These are phyloP conservation scores for Trichomonascaceae sp. DNA, from an alignment of 1,139 yeast genomes.

Conservation along the genomic window DNA sequence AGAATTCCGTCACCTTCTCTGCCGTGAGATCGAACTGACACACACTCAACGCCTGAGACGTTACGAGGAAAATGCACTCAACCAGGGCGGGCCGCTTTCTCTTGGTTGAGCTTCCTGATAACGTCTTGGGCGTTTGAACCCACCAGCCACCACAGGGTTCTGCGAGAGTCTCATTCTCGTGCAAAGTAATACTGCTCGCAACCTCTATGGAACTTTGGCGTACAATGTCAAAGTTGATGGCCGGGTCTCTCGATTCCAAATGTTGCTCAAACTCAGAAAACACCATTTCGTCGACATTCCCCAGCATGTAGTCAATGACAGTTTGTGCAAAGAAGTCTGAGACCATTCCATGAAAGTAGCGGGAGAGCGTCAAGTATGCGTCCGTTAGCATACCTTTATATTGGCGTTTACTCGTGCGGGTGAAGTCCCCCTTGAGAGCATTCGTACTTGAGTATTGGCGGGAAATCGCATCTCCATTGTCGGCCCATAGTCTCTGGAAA, in stretches of 20 bases:
- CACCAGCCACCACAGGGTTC: constrained; percentile 13
- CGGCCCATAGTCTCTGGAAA: constrained; percentile 31
- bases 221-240: constrained; percentile 15
- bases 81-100: constrained; percentile 9
- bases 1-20: constrained; percentile 14
- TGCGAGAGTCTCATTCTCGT: constrained; percentile 9
- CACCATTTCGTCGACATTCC: constrained; percentile 22
- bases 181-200: constrained; percentile 10
- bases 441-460: constrained; percentile 32
- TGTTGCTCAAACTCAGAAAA: constrained; percentile 29
- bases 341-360: constrained; percentile 31
- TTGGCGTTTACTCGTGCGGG: constrained; percentile 29
- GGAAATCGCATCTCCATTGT: constrained; percentile 34
- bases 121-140: constrained; percentile 11
- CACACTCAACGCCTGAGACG: constrained; percentile 12
- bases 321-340: constrained; percentile 32
- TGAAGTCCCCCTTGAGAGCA: constrained; percentile 34
- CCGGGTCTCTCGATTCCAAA: constrained; percentile 24
- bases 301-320: constrained; percentile 28
- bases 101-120: too few species aligned
- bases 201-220: constrained; percentile 15
- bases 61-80: constrained; percentile 13
- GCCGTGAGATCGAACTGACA: constrained; percentile 14
- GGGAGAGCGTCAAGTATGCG: constrained; percentile 28
- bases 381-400: constrained; percentile 30